Evolutionary conservation across 768 basidiomycete genomes (phyloP).

Genomic region (Austroboletus eburneus): DNA sequence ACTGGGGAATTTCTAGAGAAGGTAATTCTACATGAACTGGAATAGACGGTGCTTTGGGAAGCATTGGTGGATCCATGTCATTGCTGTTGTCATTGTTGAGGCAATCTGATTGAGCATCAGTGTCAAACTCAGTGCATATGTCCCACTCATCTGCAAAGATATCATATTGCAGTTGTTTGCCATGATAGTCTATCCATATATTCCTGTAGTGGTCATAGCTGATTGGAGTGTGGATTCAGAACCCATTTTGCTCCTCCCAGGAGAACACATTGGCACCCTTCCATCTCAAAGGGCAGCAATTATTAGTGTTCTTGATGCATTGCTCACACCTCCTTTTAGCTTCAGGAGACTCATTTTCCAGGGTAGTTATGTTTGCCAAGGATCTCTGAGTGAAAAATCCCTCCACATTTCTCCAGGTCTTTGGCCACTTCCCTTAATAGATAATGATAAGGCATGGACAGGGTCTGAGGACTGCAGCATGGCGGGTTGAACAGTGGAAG

Average conservation of each 20-base stretch:
- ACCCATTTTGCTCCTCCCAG: too few species aligned
- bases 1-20: too few species aligned
- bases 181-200: neutral
- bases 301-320: too few species aligned
- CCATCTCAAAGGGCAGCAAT: too few species aligned
- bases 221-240: neutral
- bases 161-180: neutral
- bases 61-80: neutral
- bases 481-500: too few species aligned
- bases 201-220: neutral
- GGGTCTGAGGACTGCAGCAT: neutral
- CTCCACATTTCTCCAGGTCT: neutral
- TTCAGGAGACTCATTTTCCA: too few species aligned
- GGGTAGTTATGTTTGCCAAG: too few species aligned
- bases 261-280: too few species aligned
- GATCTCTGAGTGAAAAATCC: neutral
- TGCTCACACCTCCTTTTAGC: too few species aligned
- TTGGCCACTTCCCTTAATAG: slow-evolving; percentile 1
- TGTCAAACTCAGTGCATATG: slow-evolving; percentile 1
- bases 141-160: neutral
- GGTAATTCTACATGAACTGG: too few species aligned
- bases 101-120: too few species aligned
- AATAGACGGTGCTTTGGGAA: neutral
- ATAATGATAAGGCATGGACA: neutral
- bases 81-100: too few species aligned